Evolutionary conservation across 768 basidiomycete genomes (phyloP), one percentile per base, ranked within the genome.

Genomic region (Tulasnella sp.): DNA sequence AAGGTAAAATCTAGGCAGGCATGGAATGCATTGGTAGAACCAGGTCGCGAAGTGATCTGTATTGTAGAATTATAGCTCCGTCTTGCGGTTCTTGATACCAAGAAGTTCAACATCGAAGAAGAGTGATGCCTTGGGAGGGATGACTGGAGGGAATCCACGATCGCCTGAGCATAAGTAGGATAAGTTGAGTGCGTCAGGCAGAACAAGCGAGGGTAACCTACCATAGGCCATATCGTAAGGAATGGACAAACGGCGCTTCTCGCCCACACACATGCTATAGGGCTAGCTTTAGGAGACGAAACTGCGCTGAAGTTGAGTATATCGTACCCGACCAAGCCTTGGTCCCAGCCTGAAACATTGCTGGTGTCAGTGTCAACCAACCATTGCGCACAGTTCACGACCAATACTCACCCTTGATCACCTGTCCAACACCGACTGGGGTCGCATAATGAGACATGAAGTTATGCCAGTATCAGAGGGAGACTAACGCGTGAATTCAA

Each of bases 201-300:
- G 27, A 14, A 19, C 6, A 17, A 17, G 32, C 0, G 42, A 23
- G 9, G 4, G 74, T n/a, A n/a, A n/a, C 85, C 57, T 57, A 91
- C 92, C 91, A 63, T 96, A 96, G 19, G 82, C 92, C 72, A 82
- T 71, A 49, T 72, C 60, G 5, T 88, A 66, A 12, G 92, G 92
- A 60, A 97, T 94, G 21, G 84, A 92, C 59, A 97, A 76, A 4
- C 75, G 87, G 41, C 92, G 83, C 74, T 88, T 91, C 73, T 96
- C 92, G 59, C 77, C 73, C 36, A 89, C 66, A 67, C 92, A 94
- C 82, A 94, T 91, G 54, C 84, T 65, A 37, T n/a, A 31, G 23
- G n/a, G n/a, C 25, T 9, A 40, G 9, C 35, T 27, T 37, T 17
- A 21, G 11, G 9, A 19, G 23, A 37, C 35, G 8, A 14, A 14